Percentiles rank a stretch among this genome's conserved stretches.
Conservation (phyloP, 768 basidiomycete genomes). For the Podaxis sp. region DNA sequence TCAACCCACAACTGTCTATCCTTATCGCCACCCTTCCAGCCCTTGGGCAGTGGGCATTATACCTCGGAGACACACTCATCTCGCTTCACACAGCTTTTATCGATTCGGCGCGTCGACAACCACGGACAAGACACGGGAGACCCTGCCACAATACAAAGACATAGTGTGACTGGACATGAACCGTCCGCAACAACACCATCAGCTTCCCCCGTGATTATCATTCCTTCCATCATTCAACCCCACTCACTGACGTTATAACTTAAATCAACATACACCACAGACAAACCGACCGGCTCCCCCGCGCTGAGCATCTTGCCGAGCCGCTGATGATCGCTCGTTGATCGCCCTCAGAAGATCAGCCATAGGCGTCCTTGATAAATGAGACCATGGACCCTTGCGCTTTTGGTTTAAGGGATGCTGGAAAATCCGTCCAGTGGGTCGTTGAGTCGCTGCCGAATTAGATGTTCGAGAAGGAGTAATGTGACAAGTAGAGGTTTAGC, state of each 20-base stretch:
- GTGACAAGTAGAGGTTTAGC: not conserved
- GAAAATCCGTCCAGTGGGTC: not conserved
- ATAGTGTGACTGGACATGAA: conserved; percentile 1
- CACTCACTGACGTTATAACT: too few species aligned
- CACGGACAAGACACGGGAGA: not conserved
- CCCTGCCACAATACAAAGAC: not conserved
- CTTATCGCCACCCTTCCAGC: not conserved
- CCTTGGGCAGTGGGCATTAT: not conserved
- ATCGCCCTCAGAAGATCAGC: not conserved
- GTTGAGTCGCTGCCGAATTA: not conserved
- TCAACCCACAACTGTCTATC: not conserved
- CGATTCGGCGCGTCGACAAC: conserved; percentile 11
- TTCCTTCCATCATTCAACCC: conserved; percentile 5
- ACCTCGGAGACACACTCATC: not conserved
- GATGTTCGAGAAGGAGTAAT: not conserved
- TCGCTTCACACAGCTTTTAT: not conserved
- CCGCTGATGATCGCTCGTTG: not conserved
- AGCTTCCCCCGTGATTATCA: conserved; percentile 5
- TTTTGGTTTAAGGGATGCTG: not conserved
- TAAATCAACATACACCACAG: not conserved
- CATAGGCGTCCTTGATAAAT: not conserved
- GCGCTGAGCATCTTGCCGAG: not conserved
- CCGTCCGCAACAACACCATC: conserved; percentile 1
- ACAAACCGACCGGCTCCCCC: not conserved
- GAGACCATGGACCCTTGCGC: too few species aligned